These are phyloP conservation scores for Orbilia quercus DNA, from an alignment of 2,329 filamentous ascomycete genomes.

Conservation along the genomic window DNA sequence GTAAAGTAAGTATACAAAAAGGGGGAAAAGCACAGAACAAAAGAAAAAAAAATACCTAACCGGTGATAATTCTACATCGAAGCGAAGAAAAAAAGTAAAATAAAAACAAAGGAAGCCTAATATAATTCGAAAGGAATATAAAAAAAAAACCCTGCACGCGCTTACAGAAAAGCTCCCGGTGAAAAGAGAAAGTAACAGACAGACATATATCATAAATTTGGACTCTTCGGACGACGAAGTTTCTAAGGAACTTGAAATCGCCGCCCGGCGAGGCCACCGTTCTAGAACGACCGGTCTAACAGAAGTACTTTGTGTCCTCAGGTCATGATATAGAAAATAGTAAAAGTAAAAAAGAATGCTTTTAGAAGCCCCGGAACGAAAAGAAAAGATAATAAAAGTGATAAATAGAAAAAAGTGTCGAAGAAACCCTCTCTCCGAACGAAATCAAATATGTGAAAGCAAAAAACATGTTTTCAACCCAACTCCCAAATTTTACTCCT, in stretches of 20 bases:
- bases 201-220: slow-evolving; percentile 35
- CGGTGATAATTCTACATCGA: slow-evolving; percentile 17
- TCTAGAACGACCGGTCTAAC: slow-evolving; percentile 17
- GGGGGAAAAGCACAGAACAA: not conserved
- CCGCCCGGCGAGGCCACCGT: not conserved
- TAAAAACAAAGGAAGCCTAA: slow-evolving; percentile 6
- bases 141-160: slow-evolving; percentile 43
- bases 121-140: slow-evolving; percentile 6
- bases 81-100: slow-evolving; percentile 10
- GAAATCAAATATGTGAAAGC: slow-evolving; percentile 2
- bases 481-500: slow-evolving; percentile 54
- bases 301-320: slow-evolving; percentile 4
- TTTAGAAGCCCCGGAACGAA: slow-evolving; percentile 26
- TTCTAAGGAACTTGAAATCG: not conserved
- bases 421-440: slow-evolving; percentile 7
- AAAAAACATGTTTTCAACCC: too few relatives aligned
- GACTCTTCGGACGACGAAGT: not conserved
- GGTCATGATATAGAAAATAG: slow-evolving; percentile 47
- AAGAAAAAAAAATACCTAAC: slow-evolving; percentile 14
- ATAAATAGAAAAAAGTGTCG: slow-evolving; percentile 10
- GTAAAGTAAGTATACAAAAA: too few relatives aligned
- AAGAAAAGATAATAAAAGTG: slow-evolving; percentile 35
- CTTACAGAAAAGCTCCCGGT: slow-evolving; percentile 9
- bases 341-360: slow-evolving; percentile 23
- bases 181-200: slow-evolving; percentile 51